These are phyloP conservation scores for Amphichorda felina DNA, from an alignment of 2,329 filamentous ascomycete genomes.

Conservation along the genomic window DNA sequence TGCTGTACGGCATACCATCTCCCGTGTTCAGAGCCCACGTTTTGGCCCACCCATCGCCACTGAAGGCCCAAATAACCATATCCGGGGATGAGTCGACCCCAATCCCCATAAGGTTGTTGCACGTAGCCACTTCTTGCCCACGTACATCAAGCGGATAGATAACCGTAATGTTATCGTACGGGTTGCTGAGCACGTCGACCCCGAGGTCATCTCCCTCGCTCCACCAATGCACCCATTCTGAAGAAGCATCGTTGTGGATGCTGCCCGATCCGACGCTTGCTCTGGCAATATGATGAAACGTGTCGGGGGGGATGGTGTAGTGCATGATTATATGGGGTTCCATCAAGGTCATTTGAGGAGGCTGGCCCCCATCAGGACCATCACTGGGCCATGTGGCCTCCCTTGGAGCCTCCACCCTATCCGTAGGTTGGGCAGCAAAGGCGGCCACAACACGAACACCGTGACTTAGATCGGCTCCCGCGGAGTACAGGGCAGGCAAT, in stretches of 20 bases:
- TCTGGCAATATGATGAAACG: slow-evolving; percentile 30
- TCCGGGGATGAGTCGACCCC: slow-evolving; percentile 18
- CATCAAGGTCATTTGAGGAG: too few relatives aligned
- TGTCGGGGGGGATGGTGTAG: slow-evolving; percentile 48
- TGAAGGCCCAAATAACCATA: slow-evolving; percentile 22
- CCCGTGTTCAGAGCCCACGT: slow-evolving; percentile 17
- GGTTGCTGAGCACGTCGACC: too few relatives aligned
- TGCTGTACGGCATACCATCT: slow-evolving; percentile 6
- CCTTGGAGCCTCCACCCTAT: too few relatives aligned
- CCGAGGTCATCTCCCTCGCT: too few relatives aligned
- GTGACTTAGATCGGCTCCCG: slow-evolving; percentile 41
- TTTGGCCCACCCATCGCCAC: slow-evolving; percentile 18
- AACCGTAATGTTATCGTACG: too few relatives aligned
- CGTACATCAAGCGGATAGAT: too few relatives aligned
- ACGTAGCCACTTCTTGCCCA: slow-evolving; percentile 17
- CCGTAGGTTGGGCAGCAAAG: slow-evolving; percentile 36
- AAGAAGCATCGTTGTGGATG: too few relatives aligned
- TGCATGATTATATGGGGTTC: slow-evolving; percentile 42
- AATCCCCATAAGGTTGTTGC: slow-evolving; percentile 18
- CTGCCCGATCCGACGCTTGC: too few relatives aligned
- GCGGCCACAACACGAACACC: slow-evolving; percentile 47
- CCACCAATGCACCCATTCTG: too few relatives aligned
- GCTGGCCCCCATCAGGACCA: too few relatives aligned
- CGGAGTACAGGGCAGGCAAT: slow-evolving; percentile 39
- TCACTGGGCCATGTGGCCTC: too few relatives aligned